Percentiles rank a stretch among this genome's conserved stretches.
Conservation (phyloP, 805 yeast genomes). For the Schwanniomyces pseudopolymorphus region DNA sequence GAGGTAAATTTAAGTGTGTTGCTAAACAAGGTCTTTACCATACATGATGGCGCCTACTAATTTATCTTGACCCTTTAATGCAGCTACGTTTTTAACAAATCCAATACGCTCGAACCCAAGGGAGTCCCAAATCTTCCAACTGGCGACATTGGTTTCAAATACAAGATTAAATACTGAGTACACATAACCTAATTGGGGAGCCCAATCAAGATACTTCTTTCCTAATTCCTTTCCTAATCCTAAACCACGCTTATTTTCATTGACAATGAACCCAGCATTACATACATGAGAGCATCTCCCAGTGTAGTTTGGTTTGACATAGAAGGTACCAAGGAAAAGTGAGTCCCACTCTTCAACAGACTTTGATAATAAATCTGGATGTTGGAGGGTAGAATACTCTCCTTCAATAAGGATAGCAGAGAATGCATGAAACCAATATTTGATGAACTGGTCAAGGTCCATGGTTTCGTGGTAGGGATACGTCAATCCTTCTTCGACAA, state of each 20-base stretch:
- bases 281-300: constrained; percentile 87
- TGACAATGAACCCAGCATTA: constrained; percentile 84
- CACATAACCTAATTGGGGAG: constrained; percentile 74
- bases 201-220: constrained; percentile 62
- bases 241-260: constrained; percentile 55
- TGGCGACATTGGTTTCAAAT: constrained; percentile 75
- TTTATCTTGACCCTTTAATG: constrained; percentile 59
- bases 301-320: constrained; percentile 80
- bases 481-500: constrained; percentile 71
- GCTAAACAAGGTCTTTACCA: constrained; percentile 55
- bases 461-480: constrained; percentile 58
- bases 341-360: constrained; percentile 44
- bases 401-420: constrained; percentile 59
- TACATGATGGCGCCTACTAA: constrained; percentile 76
- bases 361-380: constrained; percentile 29
- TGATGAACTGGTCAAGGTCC: constrained; percentile 48
- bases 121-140: constrained; percentile 76
- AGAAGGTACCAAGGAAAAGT: constrained; percentile 67
- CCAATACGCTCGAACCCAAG: constrained; percentile 84
- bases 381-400: constrained; percentile 13
- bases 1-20: not conserved
- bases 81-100: constrained; percentile 67
- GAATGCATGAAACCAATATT: constrained; percentile 68
- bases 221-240: constrained; percentile 76
- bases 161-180: constrained; percentile 88